Evolutionary conservation across 257 asterid species (phyloP).

Genomic region (Linaria vulgaris): DNA sequence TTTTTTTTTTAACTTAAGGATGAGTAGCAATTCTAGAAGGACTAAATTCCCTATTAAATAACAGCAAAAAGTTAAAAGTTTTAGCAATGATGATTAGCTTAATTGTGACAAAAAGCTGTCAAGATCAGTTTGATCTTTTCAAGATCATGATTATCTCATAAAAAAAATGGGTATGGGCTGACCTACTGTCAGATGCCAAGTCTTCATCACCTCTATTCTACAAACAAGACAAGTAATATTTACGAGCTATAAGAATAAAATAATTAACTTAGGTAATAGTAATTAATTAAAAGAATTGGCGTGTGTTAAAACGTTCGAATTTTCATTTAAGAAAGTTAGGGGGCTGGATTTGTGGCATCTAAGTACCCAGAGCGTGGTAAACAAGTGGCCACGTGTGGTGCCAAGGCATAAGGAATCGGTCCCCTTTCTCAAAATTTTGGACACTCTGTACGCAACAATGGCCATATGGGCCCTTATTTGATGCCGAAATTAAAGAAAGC

Average conservation of each 20-base stretch:
- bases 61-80: background rate
- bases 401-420: constrained; percentile 22
- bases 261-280: background rate
- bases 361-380: too few relatives aligned
- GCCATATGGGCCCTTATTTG: background rate
- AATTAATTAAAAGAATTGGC: constrained; percentile 1
- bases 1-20: background rate
- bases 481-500: background rate
- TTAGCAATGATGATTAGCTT: constrained; percentile 18
- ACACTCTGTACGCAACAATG: constrained; percentile 20
- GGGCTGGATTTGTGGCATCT: too few relatives aligned
- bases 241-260: background rate
- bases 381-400: constrained; percentile 18
- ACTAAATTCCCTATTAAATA: background rate
- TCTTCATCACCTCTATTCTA: constrained; percentile 30
- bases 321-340: background rate
- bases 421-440: background rate
- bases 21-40: background rate
- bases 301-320: background rate
- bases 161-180: constrained; percentile 11
- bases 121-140: constrained; percentile 16
- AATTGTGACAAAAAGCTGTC: constrained; percentile 24
- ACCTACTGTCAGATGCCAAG: constrained; percentile 30
- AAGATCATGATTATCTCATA: constrained; percentile 14
- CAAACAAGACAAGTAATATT: background rate